Base-by-base conservation (phyloP, 495 filamentous ascomycete species). In the Podospora pseudocomata region DNA sequence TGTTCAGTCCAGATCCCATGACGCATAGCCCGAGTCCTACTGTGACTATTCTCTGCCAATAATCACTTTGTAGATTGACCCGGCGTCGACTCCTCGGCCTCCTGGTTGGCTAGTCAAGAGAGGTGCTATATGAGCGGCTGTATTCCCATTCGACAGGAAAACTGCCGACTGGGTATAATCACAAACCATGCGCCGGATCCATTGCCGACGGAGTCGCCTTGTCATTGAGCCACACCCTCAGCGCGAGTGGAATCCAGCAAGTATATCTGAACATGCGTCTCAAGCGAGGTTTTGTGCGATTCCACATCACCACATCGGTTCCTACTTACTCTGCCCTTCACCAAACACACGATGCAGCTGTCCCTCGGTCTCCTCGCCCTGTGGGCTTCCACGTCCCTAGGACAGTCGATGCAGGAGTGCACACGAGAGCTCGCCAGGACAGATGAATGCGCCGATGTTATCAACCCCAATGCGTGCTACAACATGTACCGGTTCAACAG, bases 381-480 rank as follows among this genome's bases (percentile, higher is more conserved):
- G 19, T 79, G 70, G 67, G 26, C 76, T 18, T 56, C 70, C 53
- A 20, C 72, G 32, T 72, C 63, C n/a, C 34, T 75, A 1, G 71
- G 72, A 32, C 80, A 81, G 44, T n/a, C 62, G 7, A 34, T 71
- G 4, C 72, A 74, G 1, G 75, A 74, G 57, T 82, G 80, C 67
- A 77, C 67, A 26, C 66, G 67, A 13, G 76, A 79, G 18, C 71
- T 82, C 11, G 72, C 75, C 0, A 67, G 70, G 0, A 78, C 75
- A 13, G 75, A 80, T 44, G 80, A 82, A 18, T 82, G 80, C 64
- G 77, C 76, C 26, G 77, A 75, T 30, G 80, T 82, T 59, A 78
- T 80, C 64, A 74, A 80, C 56, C 77, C 80, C 28, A 78, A 76
- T 59, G 80, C 80, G 26, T 82, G 80, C 70, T 82, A 82, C 67